Percentiles rank a stretch among this genome's conserved stretches.
phyloP scores from a whole-genome alignment of 2,329 filamentous ascomycete species.

The Aureobasidium sp. region DNA sequence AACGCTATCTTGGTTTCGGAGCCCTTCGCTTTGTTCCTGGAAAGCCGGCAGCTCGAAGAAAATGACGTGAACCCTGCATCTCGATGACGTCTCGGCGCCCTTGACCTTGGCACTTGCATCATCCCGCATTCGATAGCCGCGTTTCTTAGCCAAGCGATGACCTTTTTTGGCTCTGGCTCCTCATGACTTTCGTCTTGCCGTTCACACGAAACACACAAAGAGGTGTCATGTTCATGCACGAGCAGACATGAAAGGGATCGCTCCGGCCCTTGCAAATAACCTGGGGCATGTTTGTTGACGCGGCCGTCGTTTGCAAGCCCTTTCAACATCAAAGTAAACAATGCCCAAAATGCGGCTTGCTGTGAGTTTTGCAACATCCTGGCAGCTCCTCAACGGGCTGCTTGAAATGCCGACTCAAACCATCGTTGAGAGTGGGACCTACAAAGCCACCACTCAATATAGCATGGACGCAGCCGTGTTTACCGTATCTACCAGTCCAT shows the following conservation, averaged over 20 bases:
- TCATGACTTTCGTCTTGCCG: not conserved
- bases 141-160: conserved; percentile 2
- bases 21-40: conserved; percentile 5
- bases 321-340: not conserved
- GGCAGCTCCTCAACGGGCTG: not conserved
- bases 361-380: not conserved
- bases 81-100: not conserved
- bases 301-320: not conserved
- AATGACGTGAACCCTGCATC: conserved; percentile 6
- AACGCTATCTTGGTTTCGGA: not conserved
- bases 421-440: conserved; percentile 2
- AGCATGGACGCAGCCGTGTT: not conserved
- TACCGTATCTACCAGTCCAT: not conserved
- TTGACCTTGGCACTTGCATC: conserved; percentile 2
- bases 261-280: not conserved
- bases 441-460: not conserved
- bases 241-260: not conserved
- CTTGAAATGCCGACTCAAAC: not conserved
- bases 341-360: not conserved
- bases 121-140: conserved; percentile 10
- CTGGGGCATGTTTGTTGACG: not conserved
- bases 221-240: conserved; percentile 6
- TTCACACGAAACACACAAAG: not conserved
- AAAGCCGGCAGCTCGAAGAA: not conserved
- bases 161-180: conserved; percentile 1